Evolutionary conservation across 31 red algal genomes (phyloP).

Genomic region (Odonthalia washingtoniensis): DNA sequence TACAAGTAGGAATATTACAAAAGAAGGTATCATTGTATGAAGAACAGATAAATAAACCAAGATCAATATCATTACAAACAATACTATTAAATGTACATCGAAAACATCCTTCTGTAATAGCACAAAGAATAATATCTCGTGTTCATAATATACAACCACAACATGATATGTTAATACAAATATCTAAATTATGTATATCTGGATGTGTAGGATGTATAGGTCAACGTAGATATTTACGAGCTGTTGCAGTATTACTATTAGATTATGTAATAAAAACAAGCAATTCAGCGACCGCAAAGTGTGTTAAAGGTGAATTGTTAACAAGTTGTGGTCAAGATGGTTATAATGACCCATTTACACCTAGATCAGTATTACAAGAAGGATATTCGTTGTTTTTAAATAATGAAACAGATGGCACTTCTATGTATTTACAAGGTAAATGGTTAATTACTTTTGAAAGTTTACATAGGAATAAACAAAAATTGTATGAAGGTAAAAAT

Average conservation of each 20-base stretch:
- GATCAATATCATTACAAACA: neutral
- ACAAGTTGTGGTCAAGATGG: conserved; percentile 45
- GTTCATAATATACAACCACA: neutral
- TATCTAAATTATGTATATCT: neutral
- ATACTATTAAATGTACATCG: neutral
- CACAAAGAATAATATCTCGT: neutral
- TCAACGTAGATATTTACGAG: conserved; percentile 30
- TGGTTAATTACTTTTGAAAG: conserved; percentile 57
- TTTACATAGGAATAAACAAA: conserved; percentile 33
- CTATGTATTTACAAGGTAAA: conserved; percentile 54
- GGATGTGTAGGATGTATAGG: conserved; percentile 48
- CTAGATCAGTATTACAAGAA: conserved; percentile 49
- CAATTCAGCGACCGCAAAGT: conserved; percentile 36
- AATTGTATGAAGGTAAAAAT: conserved; percentile 21
- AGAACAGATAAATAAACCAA: no score
- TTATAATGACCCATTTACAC: conserved; percentile 31
- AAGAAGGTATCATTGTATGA: no score
- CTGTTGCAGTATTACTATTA: conserved; percentile 38
- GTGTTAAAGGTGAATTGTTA: conserved; percentile 60
- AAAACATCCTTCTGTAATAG: neutral
- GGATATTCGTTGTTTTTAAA: conserved; percentile 44
- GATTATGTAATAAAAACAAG: conserved; percentile 14
- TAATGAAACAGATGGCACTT: neutral
- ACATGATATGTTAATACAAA: neutral
- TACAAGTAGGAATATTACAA: no score